A percentile compares a stretch with the other conserved stretches of the same genome.
Conservation (phyloP, 768 basidiomycete genomes). For the Mycena galopus region DNA sequence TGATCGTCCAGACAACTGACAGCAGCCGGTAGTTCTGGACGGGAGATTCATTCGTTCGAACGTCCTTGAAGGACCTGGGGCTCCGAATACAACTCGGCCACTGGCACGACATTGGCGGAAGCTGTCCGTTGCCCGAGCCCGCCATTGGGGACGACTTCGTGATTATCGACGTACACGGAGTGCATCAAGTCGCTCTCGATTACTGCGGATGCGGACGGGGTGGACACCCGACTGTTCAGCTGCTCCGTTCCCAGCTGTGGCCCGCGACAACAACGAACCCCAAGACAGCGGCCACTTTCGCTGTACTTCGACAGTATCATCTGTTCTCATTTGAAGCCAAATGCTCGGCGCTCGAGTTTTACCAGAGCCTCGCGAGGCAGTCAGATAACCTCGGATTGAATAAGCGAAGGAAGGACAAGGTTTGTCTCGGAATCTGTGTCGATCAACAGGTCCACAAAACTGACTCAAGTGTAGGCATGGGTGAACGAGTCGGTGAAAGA, state of each 20-base stretch:
- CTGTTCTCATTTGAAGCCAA: neutral
- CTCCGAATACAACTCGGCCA: conserved; percentile 48
- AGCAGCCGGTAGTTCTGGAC: conserved; percentile 23
- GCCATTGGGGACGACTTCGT: neutral
- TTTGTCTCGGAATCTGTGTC: too few relatives aligned
- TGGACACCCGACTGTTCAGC: neutral
- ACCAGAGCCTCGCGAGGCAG: neutral
- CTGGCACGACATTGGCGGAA: neutral
- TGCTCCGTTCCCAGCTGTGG: neutral
- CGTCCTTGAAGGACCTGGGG: conserved; percentile 40
- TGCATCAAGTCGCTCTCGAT: neutral
- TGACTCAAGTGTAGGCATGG: too few relatives aligned
- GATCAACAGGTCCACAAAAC: too few relatives aligned
- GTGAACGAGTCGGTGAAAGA: too few relatives aligned
- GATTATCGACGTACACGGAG: neutral
- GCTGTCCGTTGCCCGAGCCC: neutral
- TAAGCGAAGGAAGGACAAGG: too few relatives aligned
- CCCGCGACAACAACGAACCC: neutral
- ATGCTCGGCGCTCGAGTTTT: neutral
- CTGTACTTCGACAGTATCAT: neutral
- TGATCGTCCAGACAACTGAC: too few relatives aligned
- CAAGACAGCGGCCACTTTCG: neutral
- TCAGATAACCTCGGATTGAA: neutral
- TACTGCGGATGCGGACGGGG: neutral
- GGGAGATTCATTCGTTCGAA: conserved; percentile 30